Conservation (phyloP, 768 basidiomycete species). For the Phanerodontia chrysosporium region DNA sequence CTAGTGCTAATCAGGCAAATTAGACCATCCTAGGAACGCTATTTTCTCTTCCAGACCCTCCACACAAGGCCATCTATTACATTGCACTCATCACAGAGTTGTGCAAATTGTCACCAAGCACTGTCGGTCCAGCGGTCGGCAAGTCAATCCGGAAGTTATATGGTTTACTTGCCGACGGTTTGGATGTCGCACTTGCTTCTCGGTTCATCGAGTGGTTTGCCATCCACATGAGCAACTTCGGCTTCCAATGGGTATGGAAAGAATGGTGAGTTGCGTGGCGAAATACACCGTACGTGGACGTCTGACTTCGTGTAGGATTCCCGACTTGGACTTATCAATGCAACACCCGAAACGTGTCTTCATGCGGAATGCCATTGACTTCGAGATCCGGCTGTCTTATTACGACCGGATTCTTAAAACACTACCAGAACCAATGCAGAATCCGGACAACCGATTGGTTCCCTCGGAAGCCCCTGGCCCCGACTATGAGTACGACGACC, state of each 20-base stretch:
- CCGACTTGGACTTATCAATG: conserved; percentile 67
- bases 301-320: conserved; percentile 52
- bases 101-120: conserved; percentile 89
- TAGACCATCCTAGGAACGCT: conserved; percentile 72
- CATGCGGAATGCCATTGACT: conserved; percentile 80
- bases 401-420: conserved; percentile 89
- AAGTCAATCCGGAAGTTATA: conserved; percentile 92
- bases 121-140: conserved; percentile 94
- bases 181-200: conserved; percentile 80
- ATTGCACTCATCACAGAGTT: conserved; percentile 86
- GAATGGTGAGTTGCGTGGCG: conserved; percentile 64
- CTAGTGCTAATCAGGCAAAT: conserved; percentile 9
- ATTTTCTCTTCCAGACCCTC: conserved; percentile 73
- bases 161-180: conserved; percentile 68
- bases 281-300: not conserved
- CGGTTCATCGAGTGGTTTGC: conserved; percentile 95
- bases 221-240: conserved; percentile 95
- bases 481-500: conserved; percentile 79
- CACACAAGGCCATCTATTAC: conserved; percentile 80
- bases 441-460: conserved; percentile 57
- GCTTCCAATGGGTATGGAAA: conserved; percentile 98
- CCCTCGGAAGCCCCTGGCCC: conserved; percentile 71
- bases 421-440: conserved; percentile 78
- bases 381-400: conserved; percentile 89
- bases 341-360: conserved; percentile 88